Percentiles rank a stretch among this genome's conserved stretches.
These are phyloP conservation scores for Tulasnella sp. DNA, from an alignment of 768 basidiomycete genomes.

Conservation along the genomic window DNA sequence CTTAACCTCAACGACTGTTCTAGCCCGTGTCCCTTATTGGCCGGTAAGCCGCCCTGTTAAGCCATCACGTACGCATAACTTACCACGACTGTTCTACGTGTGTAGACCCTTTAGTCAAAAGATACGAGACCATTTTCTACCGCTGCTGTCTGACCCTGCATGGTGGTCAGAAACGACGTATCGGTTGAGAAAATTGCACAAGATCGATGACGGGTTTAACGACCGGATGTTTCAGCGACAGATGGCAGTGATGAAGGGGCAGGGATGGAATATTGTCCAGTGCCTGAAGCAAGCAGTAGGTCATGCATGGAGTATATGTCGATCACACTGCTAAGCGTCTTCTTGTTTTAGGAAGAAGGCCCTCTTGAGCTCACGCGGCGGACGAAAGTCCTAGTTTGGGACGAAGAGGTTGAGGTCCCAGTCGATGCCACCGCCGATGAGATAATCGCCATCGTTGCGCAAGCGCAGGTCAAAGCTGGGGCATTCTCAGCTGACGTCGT, in stretches of 20 bases:
- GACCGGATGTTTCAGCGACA: constrained; percentile 77
- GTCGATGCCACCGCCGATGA: constrained; percentile 24
- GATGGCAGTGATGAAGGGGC: constrained; percentile 87
- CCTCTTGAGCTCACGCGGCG: constrained; percentile 83
- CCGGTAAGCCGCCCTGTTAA: constrained; percentile 24
- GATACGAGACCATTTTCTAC: constrained; percentile 72
- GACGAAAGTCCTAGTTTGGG: constrained; percentile 70
- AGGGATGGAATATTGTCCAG: constrained; percentile 83
- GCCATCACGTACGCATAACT: constrained; percentile 12
- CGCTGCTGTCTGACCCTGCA: constrained; percentile 63
- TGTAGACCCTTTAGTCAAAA: constrained; percentile 62
- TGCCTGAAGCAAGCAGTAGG: constrained; percentile 65
- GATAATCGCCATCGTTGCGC: constrained; percentile 15
- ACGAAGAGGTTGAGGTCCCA: constrained; percentile 67
- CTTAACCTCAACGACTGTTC: constrained; percentile 29
- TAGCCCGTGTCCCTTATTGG: constrained; percentile 78
- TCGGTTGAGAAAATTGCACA: constrained; percentile 64
- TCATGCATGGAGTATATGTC: constrained; percentile 18
- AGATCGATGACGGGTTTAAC: constrained; percentile 75
- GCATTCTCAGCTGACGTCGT: constrained; percentile 1
- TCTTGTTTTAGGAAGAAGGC: constrained; percentile 56
- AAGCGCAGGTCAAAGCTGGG: constrained; percentile 22
- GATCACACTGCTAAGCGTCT: not conserved
- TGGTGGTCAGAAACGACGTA: constrained; percentile 90
- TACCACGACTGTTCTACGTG: constrained; percentile 19